A percentile compares a stretch with the other conserved stretches of the same genome.
These are phyloP conservation scores for Talaromyces sp. DNA, from an alignment of 2,329 filamentous ascomycete genomes.

Conservation along the genomic window DNA sequence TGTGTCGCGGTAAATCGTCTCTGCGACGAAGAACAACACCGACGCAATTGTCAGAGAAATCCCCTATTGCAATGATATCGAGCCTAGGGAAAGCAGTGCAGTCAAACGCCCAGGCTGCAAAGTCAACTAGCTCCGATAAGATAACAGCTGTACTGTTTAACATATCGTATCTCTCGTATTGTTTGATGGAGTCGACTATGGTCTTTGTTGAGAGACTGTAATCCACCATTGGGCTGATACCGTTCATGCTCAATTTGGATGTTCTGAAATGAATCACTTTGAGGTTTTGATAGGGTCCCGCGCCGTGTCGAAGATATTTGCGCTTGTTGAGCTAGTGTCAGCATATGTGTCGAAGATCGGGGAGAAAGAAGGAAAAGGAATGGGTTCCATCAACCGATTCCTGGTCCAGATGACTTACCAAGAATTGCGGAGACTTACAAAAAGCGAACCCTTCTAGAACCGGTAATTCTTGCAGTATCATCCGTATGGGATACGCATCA, in stretches of 20 bases:
- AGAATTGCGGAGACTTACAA: neutral
- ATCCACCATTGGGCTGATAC: neutral
- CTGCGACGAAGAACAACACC: neutral
- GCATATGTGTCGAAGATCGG: neutral
- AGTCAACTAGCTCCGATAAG: neutral
- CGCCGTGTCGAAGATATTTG: neutral
- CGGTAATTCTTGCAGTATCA: neutral
- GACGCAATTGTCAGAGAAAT: neutral
- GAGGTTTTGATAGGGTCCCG: neutral
- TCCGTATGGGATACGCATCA: neutral
- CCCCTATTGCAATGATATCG: neutral
- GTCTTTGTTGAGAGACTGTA: neutral
- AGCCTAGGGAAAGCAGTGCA: neutral
- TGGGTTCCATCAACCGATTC: neutral
- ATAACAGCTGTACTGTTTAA: no score
- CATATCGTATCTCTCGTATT: neutral
- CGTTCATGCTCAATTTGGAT: neutral
- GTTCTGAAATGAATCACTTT: conserved; percentile 1
- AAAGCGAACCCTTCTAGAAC: neutral
- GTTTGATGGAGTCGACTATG: neutral
- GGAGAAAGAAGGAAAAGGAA: neutral
- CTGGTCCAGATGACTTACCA: neutral
- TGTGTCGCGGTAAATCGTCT: neutral
- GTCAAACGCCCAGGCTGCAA: conserved; percentile 1
- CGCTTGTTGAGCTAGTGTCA: neutral